These are phyloP conservation scores for Iris macrosiphon DNA, from an alignment of 106 monocot genomes.

Conservation along the genomic window DNA sequence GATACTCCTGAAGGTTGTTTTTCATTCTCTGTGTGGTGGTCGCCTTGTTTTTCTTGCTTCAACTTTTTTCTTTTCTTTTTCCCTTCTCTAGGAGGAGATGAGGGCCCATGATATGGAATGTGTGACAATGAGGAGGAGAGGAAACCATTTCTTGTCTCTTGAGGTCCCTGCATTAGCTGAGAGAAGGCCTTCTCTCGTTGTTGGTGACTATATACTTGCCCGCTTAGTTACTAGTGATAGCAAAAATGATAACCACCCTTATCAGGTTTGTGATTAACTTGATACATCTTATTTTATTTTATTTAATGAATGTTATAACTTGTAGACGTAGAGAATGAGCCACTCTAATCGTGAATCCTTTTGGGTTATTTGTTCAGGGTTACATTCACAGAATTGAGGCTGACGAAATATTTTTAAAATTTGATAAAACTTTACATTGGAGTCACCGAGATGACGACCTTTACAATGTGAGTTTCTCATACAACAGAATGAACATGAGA, in stretches of 20 bases:
- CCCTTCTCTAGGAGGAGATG: conserved; percentile 79
- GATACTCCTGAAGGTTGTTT: not conserved
- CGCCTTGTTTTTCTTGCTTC: conserved; percentile 12
- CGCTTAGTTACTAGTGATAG: conserved; percentile 14
- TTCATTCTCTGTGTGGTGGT: no score
- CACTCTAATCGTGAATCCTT: not conserved
- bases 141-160: conserved; percentile 55
- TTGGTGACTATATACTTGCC: conserved; percentile 69
- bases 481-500: conserved; percentile 77
- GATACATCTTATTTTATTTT: not conserved
- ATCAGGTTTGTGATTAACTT: conserved; percentile 40
- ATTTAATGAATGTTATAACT: not conserved
- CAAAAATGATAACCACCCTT: conserved; percentile 14
- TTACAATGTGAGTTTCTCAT: conserved; percentile 83
- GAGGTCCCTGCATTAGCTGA: conserved; percentile 92
- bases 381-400: conserved; percentile 83
- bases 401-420: conserved; percentile 77
- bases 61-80: conserved; percentile 1
- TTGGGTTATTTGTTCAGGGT: conserved; percentile 38
- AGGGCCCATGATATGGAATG: conserved; percentile 71
- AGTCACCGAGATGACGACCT: conserved; percentile 36
- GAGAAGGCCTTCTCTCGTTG: conserved; percentile 83
- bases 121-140: conserved; percentile 68
- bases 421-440: conserved; percentile 42
- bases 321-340: not conserved